Evolutionary conservation across 2,329 filamentous ascomycete genomes (phyloP), one percentile per base, ranked within the genome.

Genomic region (Dactylellina sp.): DNA sequence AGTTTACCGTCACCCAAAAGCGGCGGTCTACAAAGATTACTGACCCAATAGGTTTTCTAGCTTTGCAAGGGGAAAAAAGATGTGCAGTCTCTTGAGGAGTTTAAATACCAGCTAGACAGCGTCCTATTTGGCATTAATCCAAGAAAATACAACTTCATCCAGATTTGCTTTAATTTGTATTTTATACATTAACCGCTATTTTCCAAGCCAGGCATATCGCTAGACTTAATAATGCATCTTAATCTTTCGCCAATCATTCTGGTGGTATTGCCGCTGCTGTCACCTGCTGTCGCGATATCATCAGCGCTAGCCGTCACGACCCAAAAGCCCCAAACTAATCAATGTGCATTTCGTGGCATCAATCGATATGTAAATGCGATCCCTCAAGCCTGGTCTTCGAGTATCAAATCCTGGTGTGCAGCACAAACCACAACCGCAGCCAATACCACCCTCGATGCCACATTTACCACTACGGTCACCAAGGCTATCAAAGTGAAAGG

Each of bases 321-420:
- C 35, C 28, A 16, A 20, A 16, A 37, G 28, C 35, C 22, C 32
- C 35, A 14, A 63, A 46, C 5, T 42, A n/a, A n/a, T n/a, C n/a
- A n/a, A n/a, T 71, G 59, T 24, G 24, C 49, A 16, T 2, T 22
- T 18, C 35, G 59, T 6, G 37, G 50, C 2, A 50, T 71, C n/a
- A 20, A 40, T 7, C 50, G 59, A 6, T 57, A 71, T 32, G 22
- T 63, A 12, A 46, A 39, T 6, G 44, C 44, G 1, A 28, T 71
- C 12, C 57, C 65, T 1, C 28, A 42, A 37, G 20, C 32, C 5
- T 32, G 42, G 3, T 50, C 35, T 7, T 40, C 57, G 0, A 59
- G 59, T 35, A 35, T 71, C 2, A 71, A 63, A 59, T 42, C 57
- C 2, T 71, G 66, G 66, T 71, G 66, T 39, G 11, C 66, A 1